Conservation (phyloP, 495 filamentous ascomycete species). For the Amniculicola lignicola region DNA sequence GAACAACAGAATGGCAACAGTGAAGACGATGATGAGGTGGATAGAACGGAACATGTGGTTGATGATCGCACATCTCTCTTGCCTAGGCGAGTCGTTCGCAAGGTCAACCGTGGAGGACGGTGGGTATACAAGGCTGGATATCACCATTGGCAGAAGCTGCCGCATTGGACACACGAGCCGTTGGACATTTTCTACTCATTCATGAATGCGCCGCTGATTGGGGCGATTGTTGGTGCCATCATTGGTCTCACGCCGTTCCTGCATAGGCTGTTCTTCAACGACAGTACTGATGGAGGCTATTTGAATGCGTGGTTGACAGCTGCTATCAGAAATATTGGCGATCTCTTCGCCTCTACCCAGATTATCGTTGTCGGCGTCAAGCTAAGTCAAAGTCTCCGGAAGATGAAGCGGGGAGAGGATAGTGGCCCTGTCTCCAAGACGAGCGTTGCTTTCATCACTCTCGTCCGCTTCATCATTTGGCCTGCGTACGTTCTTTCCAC, state of each 20-base stretch:
- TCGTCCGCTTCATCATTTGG: conserved; percentile 65
- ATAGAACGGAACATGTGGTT: conserved; percentile 29
- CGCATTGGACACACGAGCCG: conserved; percentile 38
- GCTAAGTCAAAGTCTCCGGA: conserved; percentile 52
- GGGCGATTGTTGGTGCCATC: conserved; percentile 58
- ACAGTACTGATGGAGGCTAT: conserved; percentile 61
- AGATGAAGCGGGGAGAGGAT: conserved; percentile 51
- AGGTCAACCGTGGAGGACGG: conserved; percentile 31
- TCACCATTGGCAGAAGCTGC: conserved; percentile 43
- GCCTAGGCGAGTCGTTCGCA: conserved; percentile 39
- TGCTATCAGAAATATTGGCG: conserved; percentile 63
- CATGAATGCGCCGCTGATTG: conserved; percentile 64
- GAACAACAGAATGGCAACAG: conserved; percentile 35
- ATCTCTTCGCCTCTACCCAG: conserved; percentile 68
- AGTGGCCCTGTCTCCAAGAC: conserved; percentile 52
- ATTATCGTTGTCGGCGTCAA: conserved; percentile 72
- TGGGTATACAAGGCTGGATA: conserved; percentile 17
- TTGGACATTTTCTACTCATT: conserved; percentile 53
- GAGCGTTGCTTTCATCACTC: conserved; percentile 54
- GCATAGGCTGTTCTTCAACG: conserved; percentile 64
- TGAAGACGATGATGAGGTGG: conserved; percentile 28
- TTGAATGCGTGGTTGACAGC: conserved; percentile 70
- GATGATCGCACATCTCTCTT: conserved; percentile 54
- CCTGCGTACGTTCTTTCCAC: conserved; percentile 44
- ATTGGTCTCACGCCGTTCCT: conserved; percentile 62